phyloP scores from a whole-genome alignment of 345 rosid genomes.

The Populus nigra region DNA sequence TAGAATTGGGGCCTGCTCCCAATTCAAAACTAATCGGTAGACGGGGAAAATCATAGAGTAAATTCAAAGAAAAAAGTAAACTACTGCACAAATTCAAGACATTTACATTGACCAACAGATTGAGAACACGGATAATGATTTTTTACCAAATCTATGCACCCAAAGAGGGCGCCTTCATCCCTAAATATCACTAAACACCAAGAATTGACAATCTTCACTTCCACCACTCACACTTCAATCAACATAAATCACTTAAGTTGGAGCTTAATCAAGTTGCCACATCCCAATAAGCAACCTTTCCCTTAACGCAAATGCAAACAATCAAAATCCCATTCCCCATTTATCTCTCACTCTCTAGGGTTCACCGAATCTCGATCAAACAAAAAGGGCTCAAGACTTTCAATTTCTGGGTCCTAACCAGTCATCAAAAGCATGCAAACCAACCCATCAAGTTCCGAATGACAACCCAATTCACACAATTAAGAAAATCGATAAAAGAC shows the following conservation, averaged over 20 bases:
- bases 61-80: not conserved
- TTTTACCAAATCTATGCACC: not conserved
- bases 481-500: not conserved
- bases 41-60: not conserved
- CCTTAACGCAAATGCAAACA: not conserved
- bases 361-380: not conserved
- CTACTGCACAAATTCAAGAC: not conserved
- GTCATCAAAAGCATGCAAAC: not conserved
- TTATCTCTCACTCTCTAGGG: constrained; percentile 3
- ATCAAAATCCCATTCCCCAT: not conserved
- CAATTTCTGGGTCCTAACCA: not conserved
- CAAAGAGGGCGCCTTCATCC: not conserved
- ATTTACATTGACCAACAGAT: not conserved
- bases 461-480: not conserved
- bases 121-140: not conserved
- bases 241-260: not conserved
- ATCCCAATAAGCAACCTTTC: not conserved
- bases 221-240: not conserved
- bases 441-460: not conserved
- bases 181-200: not conserved
- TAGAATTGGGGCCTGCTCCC: not conserved
- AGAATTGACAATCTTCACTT: not conserved
- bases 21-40: not conserved
- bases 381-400: not conserved
- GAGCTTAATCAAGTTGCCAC: not conserved